Conservation (phyloP, 2,329 filamentous ascomycete species). For the Fusarium camptoceras region DNA sequence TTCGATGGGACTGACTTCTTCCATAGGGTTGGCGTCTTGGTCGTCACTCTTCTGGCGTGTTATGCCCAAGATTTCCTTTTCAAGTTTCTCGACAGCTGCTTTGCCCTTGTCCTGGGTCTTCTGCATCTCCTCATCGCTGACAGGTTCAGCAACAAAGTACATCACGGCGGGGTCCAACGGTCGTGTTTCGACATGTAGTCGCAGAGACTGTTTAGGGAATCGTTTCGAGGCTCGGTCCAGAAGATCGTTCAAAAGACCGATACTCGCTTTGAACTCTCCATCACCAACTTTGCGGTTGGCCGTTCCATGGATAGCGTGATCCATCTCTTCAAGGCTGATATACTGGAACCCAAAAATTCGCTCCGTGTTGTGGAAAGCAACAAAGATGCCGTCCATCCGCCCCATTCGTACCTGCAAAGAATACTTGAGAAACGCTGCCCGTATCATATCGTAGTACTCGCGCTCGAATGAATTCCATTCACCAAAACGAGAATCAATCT, state of each 20-base stretch:
- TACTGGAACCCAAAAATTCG: constrained; percentile 99
- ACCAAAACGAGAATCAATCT: constrained; percentile 81
- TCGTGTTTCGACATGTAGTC: constrained; percentile 85
- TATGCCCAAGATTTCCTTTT: constrained; percentile 70
- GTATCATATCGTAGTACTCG: constrained; percentile 97
- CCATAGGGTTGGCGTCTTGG: constrained; percentile 17
- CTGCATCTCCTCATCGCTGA: constrained; percentile 77
- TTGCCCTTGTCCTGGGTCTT: constrained; percentile 77
- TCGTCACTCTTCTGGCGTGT: constrained; percentile 49
- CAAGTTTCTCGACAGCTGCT: constrained; percentile 74
- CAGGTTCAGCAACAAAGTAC: constrained; percentile 91
- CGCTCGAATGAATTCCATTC: constrained; percentile 92
- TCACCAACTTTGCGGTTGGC: constrained; percentile 75
- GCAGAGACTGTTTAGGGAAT: constrained; percentile 81
- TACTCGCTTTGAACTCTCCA: constrained; percentile 84
- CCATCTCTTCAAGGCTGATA: constrained; percentile 87
- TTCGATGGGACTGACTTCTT: constrained; percentile 19
- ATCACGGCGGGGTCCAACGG: constrained; percentile 72
- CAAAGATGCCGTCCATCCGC: constrained; percentile 98
- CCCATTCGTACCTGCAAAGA: constrained; percentile 97
- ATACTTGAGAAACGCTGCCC: constrained; percentile 95
- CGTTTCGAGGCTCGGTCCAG: constrained; percentile 78
- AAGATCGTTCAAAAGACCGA: constrained; percentile 82
- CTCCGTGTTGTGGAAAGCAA: constrained; percentile 94
- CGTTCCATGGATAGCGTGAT: constrained; percentile 87